Evolutionary conservation across 1,284 basidiomycete species (phyloP).

Genomic region (Ustilago xerochloae): DNA sequence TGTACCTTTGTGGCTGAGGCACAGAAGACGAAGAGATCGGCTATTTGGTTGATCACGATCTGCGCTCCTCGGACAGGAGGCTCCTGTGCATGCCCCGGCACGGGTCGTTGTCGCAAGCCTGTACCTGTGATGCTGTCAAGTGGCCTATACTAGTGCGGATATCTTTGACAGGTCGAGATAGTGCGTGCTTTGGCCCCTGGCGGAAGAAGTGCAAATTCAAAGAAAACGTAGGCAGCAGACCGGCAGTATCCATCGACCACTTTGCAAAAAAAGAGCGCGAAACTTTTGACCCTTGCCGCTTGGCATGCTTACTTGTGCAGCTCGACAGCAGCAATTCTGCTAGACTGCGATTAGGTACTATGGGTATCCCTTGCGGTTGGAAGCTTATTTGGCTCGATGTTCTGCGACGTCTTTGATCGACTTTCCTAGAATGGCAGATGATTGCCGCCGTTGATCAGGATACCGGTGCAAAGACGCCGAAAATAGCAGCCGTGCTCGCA

Average conservation of each 20-base stretch:
- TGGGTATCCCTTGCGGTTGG: slow-evolving; percentile 6
- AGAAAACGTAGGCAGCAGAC: background rate
- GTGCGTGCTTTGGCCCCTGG: background rate
- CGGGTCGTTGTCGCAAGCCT: background rate
- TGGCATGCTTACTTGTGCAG: slow-evolving; percentile 20
- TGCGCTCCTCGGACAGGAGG: slow-evolving; percentile 29
- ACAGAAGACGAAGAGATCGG: slow-evolving; percentile 9
- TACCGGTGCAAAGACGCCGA: background rate
- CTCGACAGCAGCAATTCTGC: background rate
- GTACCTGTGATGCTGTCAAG: slow-evolving; percentile 2
- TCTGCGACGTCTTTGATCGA: background rate
- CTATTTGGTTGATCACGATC: slow-evolving; percentile 8
- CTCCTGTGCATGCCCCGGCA: slow-evolving; percentile 20
- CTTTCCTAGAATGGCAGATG: background rate
- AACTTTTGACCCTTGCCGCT: slow-evolving; percentile 21
- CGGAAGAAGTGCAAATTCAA: background rate
- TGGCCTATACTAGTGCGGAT: background rate
- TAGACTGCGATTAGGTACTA: background rate
- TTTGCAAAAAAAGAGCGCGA: background rate
- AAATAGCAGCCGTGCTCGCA: slow-evolving; percentile 17
- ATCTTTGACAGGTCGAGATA: background rate
- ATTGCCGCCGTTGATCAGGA: slow-evolving; percentile 1
- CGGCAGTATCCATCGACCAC: background rate
- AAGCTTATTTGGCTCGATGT: background rate
- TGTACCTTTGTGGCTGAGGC: slow-evolving; percentile 28